Percentiles rank a stretch among this genome's conserved stretches.
These are phyloP conservation scores for Warburgia ugandensis DNA, from an alignment of 164 flowering plant genomes.

Conservation along the genomic window DNA sequence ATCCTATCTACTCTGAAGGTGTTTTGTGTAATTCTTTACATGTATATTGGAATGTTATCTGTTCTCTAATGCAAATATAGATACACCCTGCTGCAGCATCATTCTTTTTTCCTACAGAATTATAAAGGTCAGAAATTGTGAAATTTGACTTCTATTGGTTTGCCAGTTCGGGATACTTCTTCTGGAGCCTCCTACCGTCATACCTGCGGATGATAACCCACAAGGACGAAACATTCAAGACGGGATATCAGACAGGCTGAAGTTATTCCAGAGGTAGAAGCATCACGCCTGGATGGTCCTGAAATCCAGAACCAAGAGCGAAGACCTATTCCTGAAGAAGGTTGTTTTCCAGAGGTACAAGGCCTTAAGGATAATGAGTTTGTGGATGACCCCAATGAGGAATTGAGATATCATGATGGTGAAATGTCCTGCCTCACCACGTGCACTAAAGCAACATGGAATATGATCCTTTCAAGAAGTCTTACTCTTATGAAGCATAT, in stretches of 20 bases:
- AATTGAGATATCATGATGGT: conserved; percentile 43
- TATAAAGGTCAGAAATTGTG: too few species aligned
- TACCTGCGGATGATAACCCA: conserved; percentile 16
- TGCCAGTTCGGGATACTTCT: conserved; percentile 75
- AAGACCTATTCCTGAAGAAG: conserved; percentile 23
- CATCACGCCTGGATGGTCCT: conserved; percentile 11
- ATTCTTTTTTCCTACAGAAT: too few species aligned
- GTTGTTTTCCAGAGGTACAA: conserved; percentile 24
- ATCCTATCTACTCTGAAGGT: too few species aligned
- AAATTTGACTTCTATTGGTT: conserved; percentile 11
- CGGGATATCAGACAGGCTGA: conserved; percentile 21
- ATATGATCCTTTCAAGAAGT: conserved; percentile 47
- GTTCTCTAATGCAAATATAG: too few species aligned
- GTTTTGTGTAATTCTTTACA: too few species aligned
- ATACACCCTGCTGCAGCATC: too few species aligned
- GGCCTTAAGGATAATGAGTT: conserved; percentile 25
- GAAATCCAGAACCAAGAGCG: conserved; percentile 25
- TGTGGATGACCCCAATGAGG: conserved; percentile 40
- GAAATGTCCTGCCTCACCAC: conserved; percentile 70
- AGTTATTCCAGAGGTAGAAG: conserved; percentile 15
- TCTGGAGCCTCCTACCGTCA: conserved; percentile 31
- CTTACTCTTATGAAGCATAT: conserved; percentile 31
- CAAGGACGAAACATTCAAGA: conserved; percentile 17
- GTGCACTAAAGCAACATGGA: conserved; percentile 60
- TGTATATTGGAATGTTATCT: too few species aligned